A percentile compares a stretch with the other conserved stretches of the same genome.
phyloP scores from a whole-genome alignment of 305 asterid species.

The Plantago coronopus region DNA sequence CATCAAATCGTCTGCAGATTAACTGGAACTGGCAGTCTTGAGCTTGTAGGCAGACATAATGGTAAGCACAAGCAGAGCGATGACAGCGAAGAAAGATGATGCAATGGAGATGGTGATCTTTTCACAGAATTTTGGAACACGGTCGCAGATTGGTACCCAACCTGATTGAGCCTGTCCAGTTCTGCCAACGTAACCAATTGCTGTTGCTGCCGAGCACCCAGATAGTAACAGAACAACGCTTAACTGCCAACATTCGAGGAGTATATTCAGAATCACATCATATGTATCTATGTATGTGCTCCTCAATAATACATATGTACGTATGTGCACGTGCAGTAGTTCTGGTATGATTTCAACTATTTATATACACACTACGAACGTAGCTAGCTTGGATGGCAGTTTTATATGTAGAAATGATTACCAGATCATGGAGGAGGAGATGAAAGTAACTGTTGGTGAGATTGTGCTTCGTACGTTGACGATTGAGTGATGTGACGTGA shows the following conservation, averaged over 20 bases:
- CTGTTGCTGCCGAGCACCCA: slow-evolving; percentile 39
- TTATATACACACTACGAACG: too few relatives aligned
- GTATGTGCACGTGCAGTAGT: too few relatives aligned
- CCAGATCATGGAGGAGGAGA: slow-evolving; percentile 46
- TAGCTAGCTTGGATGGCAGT: neutral
- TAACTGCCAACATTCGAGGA: slow-evolving; percentile 38
- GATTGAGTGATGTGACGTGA: slow-evolving; percentile 21
- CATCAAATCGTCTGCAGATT: too few relatives aligned
- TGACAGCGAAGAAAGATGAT: slow-evolving; percentile 32
- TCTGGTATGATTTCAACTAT: neutral
- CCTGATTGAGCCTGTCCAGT: slow-evolving; percentile 37
- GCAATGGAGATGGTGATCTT: slow-evolving; percentile 23
- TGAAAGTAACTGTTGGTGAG: slow-evolving; percentile 32
- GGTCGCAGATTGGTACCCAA: slow-evolving; percentile 39
- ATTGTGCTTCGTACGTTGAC: slow-evolving; percentile 22
- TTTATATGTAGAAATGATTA: slow-evolving; percentile 12
- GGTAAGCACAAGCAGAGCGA: slow-evolving; percentile 32
- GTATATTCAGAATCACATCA: neutral
- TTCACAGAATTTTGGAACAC: slow-evolving; percentile 33
- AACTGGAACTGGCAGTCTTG: slow-evolving; percentile 14
- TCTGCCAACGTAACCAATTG: slow-evolving; percentile 37
- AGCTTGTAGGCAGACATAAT: slow-evolving; percentile 41
- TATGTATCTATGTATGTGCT: neutral
- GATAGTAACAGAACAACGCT: slow-evolving; percentile 32
- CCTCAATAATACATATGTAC: too few relatives aligned